Evolutionary conservation across 768 basidiomycete species (phyloP).

Genomic region (Suillus occidentalis): DNA sequence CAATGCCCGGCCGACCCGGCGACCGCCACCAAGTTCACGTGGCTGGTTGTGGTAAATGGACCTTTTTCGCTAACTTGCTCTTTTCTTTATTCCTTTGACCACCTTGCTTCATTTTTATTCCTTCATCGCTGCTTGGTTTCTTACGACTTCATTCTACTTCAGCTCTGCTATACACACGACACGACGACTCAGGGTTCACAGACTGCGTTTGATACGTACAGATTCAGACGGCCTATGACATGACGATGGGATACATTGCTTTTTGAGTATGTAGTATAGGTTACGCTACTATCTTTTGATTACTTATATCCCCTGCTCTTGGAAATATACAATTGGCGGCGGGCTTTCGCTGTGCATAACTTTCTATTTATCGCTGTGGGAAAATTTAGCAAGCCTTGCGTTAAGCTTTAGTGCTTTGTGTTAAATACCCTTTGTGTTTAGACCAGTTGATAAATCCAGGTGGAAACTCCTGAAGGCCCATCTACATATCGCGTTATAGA

Average conservation of each 20-base stretch:
- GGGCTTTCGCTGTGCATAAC: constrained; percentile 11
- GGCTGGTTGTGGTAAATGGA: constrained; percentile 58
- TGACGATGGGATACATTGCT: constrained; percentile 11
- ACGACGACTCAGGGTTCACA: constrained; percentile 27
- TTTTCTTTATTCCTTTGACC: constrained; percentile 24
- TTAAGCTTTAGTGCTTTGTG: constrained; percentile 26
- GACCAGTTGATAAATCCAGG: neutral
- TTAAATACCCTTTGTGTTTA: neutral
- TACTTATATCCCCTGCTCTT: constrained; percentile 5
- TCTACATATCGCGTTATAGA: neutral
- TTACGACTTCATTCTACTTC: constrained; percentile 8
- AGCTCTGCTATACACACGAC: constrained; percentile 20
- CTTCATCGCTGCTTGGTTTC: constrained; percentile 13
- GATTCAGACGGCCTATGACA: constrained; percentile 16
- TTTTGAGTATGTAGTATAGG: constrained; percentile 20
- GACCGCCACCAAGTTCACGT: constrained; percentile 40
- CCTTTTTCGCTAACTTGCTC: constrained; percentile 35
- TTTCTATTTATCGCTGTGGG: constrained; percentile 5
- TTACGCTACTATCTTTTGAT: constrained; percentile 8
- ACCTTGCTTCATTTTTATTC: constrained; percentile 20
- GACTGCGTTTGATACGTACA: constrained; percentile 17
- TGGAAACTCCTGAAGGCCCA: neutral
- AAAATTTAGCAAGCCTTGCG: neutral
- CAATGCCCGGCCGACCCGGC: constrained; percentile 44
- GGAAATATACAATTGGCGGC: constrained; percentile 13